Evolutionary conservation across 2,329 filamentous ascomycete genomes (phyloP).

Genomic region (Catunica adiposa): DNA sequence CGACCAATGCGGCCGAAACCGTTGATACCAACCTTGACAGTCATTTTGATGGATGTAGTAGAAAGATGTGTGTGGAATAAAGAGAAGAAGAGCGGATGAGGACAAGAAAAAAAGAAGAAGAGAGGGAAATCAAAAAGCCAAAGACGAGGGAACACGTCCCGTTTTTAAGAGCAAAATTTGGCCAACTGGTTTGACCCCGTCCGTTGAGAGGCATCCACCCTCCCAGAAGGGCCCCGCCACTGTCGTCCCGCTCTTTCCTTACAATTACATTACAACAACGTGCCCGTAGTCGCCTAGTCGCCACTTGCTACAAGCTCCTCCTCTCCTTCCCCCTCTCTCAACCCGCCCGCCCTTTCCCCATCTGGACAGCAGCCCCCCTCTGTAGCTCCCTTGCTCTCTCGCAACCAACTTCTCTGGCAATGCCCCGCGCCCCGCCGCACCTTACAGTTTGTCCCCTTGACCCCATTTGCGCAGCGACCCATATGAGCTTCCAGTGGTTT

Average conservation of each 20-base stretch:
- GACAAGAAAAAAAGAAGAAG: conserved; percentile 4
- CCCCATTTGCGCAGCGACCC: background rate
- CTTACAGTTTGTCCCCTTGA: background rate
- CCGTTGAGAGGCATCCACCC: background rate
- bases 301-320: background rate
- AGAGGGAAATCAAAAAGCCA: background rate
- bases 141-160: conserved; percentile 3
- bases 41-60: conserved; percentile 22
- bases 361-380: background rate
- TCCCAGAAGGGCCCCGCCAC: background rate
- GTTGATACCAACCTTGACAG: conserved; percentile 86
- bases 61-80: background rate
- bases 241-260: background rate
- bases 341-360: background rate
- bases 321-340: too few relatives aligned
- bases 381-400: background rate
- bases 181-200: background rate
- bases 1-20: conserved; percentile 99
- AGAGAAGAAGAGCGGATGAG: background rate
- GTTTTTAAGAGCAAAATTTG: conserved; percentile 3
- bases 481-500: background rate
- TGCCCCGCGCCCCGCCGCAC: background rate
- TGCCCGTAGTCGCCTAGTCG: background rate
- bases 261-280: background rate
- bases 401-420: background rate